These are phyloP conservation scores for Boechera retrofracta DNA, from an alignment of 345 rosid genomes.

Conservation along the genomic window DNA sequence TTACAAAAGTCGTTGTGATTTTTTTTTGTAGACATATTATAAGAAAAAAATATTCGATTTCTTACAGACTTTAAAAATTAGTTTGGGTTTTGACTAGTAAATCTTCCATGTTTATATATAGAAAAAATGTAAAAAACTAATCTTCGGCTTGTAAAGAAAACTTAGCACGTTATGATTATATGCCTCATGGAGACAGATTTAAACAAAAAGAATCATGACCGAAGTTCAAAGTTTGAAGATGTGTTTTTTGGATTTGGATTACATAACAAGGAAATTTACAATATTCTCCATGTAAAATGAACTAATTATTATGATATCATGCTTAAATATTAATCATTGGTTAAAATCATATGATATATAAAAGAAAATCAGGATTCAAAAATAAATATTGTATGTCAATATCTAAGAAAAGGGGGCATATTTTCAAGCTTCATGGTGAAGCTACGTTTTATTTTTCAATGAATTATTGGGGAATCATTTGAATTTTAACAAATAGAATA, in stretches of 20 bases:
- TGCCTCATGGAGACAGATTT: background rate
- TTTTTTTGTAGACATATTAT: too few species aligned
- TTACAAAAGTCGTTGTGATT: too few species aligned
- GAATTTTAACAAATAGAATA: conserved; percentile 44
- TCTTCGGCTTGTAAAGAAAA: background rate
- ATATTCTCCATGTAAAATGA: background rate
- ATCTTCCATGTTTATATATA: too few species aligned
- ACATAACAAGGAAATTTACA: background rate
- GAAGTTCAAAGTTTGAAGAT: background rate
- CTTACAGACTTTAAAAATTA: too few species aligned
- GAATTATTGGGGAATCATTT: conserved; percentile 50
- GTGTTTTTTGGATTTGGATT: background rate
- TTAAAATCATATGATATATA: background rate
- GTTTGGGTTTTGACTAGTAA: too few species aligned
- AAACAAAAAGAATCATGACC: background rate
- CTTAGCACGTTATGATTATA: background rate
- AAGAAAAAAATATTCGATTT: too few species aligned
- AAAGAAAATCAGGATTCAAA: background rate
- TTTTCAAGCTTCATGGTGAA: conserved; percentile 43
- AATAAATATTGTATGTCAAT: conserved; percentile 1
- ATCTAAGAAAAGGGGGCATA: conserved; percentile 24
- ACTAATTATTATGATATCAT: conserved; percentile 5
- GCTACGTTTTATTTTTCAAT: conserved; percentile 38
- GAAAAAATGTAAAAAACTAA: too few species aligned
- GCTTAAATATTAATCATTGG: background rate